Evolutionary conservation across 2,329 filamentous ascomycete species (phyloP).

Genomic region (Hymenoscyphus scutula): DNA sequence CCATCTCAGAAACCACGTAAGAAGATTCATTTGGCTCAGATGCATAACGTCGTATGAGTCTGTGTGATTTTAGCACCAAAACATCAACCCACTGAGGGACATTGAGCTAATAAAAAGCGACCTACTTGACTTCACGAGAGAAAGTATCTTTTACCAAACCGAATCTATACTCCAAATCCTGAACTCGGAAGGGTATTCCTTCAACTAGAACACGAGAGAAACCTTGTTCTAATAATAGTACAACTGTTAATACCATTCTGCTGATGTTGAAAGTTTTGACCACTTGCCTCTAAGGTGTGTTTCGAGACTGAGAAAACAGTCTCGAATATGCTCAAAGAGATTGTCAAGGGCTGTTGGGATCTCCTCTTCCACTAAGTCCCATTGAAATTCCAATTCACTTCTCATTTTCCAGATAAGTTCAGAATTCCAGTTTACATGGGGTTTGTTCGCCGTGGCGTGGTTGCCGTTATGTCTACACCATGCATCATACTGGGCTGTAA

Average conservation of each 20-base stretch:
- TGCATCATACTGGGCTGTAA: conserved; percentile 35
- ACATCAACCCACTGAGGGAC: not conserved
- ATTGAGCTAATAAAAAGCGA: conserved; percentile 2
- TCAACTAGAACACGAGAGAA: conserved; percentile 12
- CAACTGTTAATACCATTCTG: conserved; percentile 1
- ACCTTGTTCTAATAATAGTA: conserved; percentile 14
- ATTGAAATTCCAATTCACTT: conserved; percentile 32
- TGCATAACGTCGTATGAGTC: conserved; percentile 19
- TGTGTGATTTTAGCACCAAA: conserved; percentile 16
- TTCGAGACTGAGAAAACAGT: conserved; percentile 14
- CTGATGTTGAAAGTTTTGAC: conserved; percentile 7
- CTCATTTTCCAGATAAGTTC: conserved; percentile 38
- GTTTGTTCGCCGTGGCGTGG: conserved; percentile 21
- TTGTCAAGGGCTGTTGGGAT: conserved; percentile 20
- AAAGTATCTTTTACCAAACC: conserved; percentile 19
- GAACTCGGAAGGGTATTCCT: conserved; percentile 22
- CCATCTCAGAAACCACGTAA: conserved; percentile 19
- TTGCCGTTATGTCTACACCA: conserved; percentile 35
- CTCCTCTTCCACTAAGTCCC: conserved; percentile 36
- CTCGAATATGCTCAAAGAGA: conserved; percentile 17
- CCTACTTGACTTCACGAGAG: conserved; percentile 22
- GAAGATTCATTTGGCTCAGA: conserved; percentile 24
- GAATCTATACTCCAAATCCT: conserved; percentile 23
- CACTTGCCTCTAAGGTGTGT: conserved; percentile 18
- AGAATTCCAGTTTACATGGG: conserved; percentile 34